A percentile compares a stretch with the other conserved stretches of the same genome.
These are phyloP conservation scores for Fusarium liriodendri DNA, from an alignment of 2,329 filamentous ascomycete species.

Conservation along the genomic window DNA sequence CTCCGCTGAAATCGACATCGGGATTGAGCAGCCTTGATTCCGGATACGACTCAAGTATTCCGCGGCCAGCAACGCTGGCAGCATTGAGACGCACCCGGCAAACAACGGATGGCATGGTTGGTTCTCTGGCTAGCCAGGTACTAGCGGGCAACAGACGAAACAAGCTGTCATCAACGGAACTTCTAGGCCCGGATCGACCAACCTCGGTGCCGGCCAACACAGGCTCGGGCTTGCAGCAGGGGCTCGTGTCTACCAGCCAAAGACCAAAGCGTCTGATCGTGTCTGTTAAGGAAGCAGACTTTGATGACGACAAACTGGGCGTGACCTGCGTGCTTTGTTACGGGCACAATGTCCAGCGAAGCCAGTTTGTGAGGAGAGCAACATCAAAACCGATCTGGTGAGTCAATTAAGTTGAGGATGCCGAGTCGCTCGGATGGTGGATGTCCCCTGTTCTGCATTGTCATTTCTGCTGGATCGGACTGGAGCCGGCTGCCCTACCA, in stretches of 20 bases:
- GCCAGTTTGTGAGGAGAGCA: constrained; percentile 28
- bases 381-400: constrained; percentile 40
- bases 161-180: constrained; percentile 30
- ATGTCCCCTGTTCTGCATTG: constrained; percentile 6
- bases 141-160: constrained; percentile 32
- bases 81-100: constrained; percentile 29
- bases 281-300: constrained; percentile 30
- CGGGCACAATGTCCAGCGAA: constrained; percentile 40
- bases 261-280: constrained; percentile 23
- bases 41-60: constrained; percentile 40
- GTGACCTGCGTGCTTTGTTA: constrained; percentile 43
- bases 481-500: constrained; percentile 6
- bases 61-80: constrained; percentile 35
- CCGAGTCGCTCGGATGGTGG: constrained; percentile 6
- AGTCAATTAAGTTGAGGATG: constrained; percentile 27
- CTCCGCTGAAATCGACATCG: constrained; percentile 36
- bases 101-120: constrained; percentile 28
- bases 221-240: constrained; percentile 3
- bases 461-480: constrained; percentile 13
- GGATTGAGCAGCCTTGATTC: constrained; percentile 42
- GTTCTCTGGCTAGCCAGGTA: constrained; percentile 25
- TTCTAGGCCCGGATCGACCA: constrained; percentile 28
- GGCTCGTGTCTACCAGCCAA: constrained; percentile 6
- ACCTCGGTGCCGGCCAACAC: constrained; percentile 19
- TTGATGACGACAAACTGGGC: constrained; percentile 32